Conservation (phyloP, 345 rosid genomes). For the Populus pruinosa region DNA sequence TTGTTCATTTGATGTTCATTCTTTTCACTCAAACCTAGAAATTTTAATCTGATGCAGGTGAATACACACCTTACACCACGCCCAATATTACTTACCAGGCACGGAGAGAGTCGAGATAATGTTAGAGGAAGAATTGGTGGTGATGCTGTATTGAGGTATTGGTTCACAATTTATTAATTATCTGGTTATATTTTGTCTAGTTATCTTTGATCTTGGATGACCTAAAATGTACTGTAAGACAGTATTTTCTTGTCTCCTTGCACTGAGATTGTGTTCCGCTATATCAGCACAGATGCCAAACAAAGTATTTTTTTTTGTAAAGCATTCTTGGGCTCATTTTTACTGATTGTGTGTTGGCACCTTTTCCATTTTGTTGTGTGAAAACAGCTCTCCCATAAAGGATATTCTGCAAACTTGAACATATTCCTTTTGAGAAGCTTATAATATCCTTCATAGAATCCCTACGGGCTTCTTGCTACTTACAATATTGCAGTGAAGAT, state of each 20-base stretch:
- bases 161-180: background rate
- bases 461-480: background rate
- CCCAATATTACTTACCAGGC: conserved; percentile 95
- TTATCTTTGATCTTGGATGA: background rate
- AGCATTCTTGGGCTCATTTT: background rate
- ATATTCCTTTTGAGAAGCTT: background rate
- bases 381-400: background rate
- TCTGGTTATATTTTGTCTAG: background rate
- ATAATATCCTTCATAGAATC: background rate
- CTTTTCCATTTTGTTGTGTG: background rate
- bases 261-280: background rate
- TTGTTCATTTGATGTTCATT: conserved; percentile 2
- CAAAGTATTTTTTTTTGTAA: background rate
- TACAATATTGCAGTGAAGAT: background rate
- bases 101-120: conserved; percentile 95
- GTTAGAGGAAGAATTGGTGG: conserved; percentile 99
- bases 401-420: background rate
- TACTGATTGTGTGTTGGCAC: background rate
- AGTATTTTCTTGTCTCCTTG: background rate
- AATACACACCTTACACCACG: conserved; percentile 98
- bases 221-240: background rate
- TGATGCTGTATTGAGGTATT: conserved; percentile 76
- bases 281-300: background rate
- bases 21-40: background rate
- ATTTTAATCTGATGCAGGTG: conserved; percentile 52